Evolutionary conservation across 1,284 basidiomycete genomes (phyloP).

Genomic region (Phylloboletellus chloephorus): DNA sequence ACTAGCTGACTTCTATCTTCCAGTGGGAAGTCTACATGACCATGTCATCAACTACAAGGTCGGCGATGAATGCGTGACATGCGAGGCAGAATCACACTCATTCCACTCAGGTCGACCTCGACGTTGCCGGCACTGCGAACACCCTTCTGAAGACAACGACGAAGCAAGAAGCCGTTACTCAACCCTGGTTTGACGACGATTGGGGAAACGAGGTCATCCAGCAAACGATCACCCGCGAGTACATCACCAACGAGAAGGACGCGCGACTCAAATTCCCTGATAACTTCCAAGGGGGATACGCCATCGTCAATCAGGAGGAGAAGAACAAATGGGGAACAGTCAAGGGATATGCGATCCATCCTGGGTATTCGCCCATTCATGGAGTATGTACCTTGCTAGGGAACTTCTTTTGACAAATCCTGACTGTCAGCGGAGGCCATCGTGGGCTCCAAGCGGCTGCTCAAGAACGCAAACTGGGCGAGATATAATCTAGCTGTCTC

Average conservation of each 20-base stretch:
- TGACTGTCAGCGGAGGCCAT: conserved; percentile 39
- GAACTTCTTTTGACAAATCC: conserved; percentile 4
- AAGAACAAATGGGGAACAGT: conserved; percentile 53
- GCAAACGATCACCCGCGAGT: conserved; percentile 46
- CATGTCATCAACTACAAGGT: conserved; percentile 65
- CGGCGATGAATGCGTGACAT: neutral
- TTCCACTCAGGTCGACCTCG: conserved; percentile 43
- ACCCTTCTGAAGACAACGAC: conserved; percentile 51
- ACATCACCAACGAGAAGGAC: conserved; percentile 54
- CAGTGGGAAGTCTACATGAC: conserved; percentile 66
- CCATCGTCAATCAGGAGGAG: conserved; percentile 56
- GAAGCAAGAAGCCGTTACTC: conserved; percentile 42
- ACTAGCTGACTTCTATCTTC: neutral
- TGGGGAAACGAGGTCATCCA: conserved; percentile 53
- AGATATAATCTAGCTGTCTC: conserved; percentile 59
- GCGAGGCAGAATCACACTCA: conserved; percentile 12
- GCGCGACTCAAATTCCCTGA: conserved; percentile 46
- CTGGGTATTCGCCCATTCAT: conserved; percentile 49
- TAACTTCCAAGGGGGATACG: conserved; percentile 52
- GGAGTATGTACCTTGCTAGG: conserved; percentile 33
- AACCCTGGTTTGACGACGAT: conserved; percentile 58
- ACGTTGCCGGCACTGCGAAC: conserved; percentile 54
- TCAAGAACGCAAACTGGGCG: conserved; percentile 61
- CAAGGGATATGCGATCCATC: conserved; percentile 53
- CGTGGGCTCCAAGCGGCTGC: conserved; percentile 51